These are phyloP conservation scores for Globisporangium solare DNA, from an alignment of 352 stramenopile species.

Conservation along the genomic window DNA sequence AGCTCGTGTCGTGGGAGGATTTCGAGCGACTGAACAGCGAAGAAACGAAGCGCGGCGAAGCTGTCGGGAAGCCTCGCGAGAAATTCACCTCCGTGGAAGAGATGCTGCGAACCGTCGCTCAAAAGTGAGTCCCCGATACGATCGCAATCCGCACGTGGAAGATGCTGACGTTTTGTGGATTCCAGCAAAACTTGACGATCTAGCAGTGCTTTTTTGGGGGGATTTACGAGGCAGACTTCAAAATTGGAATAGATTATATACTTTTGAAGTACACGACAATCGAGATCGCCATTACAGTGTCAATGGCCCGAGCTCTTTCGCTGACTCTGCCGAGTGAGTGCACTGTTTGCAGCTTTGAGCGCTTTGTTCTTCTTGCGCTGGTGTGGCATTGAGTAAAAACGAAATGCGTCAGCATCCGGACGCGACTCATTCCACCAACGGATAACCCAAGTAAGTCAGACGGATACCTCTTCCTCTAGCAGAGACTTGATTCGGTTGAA, in stretches of 20 bases:
- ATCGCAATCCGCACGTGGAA: background rate
- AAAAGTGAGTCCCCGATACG: background rate
- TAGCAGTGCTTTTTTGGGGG: background rate
- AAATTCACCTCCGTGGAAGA: conserved; percentile 77
- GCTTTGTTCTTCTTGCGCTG: conserved; percentile 45
- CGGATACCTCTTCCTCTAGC: conserved; percentile 31
- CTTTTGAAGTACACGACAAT: no score
- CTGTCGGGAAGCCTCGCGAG: conserved; percentile 65
- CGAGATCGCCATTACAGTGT: no score
- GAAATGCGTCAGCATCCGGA: no score
- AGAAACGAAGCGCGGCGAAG: conserved; percentile 53
- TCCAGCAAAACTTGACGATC: no score
- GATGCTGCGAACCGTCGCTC: conserved; percentile 48
- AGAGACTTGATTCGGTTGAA: conserved; percentile 7
- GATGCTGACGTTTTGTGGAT: no score
- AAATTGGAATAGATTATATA: conserved; percentile 7
- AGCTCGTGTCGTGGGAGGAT: conserved; percentile 67
- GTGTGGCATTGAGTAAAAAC: background rate
- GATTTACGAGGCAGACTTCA: conserved; percentile 3
- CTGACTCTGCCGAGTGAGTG: conserved; percentile 31
- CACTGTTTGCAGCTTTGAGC: conserved; percentile 33
- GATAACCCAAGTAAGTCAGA: background rate
- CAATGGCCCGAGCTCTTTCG: conserved; percentile 10
- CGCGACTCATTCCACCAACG: background rate
- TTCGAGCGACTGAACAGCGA: conserved; percentile 56